Conservation (phyloP, 140 eudicot species). For the Ambrosia hybrid region DNA sequence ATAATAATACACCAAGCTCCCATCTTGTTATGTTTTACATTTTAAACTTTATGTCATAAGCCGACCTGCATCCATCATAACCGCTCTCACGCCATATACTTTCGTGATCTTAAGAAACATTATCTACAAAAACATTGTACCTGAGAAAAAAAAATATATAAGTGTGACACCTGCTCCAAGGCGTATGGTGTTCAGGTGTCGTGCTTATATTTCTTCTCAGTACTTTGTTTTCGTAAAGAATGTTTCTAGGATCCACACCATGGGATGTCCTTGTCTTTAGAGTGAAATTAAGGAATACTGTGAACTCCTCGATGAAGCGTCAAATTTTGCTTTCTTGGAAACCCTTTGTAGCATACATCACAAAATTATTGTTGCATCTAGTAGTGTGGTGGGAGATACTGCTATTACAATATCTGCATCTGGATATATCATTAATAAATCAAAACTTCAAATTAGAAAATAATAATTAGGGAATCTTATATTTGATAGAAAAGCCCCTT, state of each 20-base stretch:
- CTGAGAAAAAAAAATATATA: too few species aligned
- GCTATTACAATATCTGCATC: conserved; percentile 36
- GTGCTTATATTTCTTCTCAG: too few species aligned
- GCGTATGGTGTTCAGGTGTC: too few species aligned
- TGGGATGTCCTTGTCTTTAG: conserved; percentile 28
- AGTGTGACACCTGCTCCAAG: too few species aligned
- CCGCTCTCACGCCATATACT: too few species aligned
- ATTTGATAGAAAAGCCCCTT: too few species aligned
- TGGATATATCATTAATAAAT: conserved; percentile 39
- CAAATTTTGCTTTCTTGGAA: conserved; percentile 47
- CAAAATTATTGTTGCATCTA: conserved; percentile 39
- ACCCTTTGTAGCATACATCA: conserved; percentile 56
- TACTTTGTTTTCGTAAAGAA: not conserved
- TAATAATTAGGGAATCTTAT: not conserved
- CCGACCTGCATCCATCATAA: too few species aligned
- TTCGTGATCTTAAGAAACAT: too few species aligned
- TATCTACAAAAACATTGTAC: too few species aligned
- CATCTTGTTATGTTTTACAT: too few species aligned
- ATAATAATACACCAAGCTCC: too few species aligned
- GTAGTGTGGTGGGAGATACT: conserved; percentile 39
- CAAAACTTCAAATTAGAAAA: not conserved
- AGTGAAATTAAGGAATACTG: conserved; percentile 43
- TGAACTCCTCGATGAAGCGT: conserved; percentile 50
- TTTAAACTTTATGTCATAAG: too few species aligned
- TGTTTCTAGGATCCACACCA: conserved; percentile 31